Conservation (phyloP, 2,329 filamentous ascomycete genomes). For the Corinectria fuckeliana region DNA sequence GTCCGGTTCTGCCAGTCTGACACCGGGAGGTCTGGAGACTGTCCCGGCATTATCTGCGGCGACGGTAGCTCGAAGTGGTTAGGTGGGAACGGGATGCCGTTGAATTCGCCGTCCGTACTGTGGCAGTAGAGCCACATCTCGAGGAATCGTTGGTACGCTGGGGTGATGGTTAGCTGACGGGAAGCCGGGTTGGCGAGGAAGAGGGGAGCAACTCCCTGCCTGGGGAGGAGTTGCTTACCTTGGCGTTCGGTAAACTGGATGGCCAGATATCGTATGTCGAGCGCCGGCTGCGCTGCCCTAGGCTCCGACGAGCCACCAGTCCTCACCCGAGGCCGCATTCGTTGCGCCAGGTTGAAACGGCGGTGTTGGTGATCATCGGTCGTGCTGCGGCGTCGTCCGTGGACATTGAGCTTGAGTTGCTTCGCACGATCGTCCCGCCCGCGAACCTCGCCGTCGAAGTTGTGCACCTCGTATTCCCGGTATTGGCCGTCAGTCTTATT, state of each 20-base stretch:
- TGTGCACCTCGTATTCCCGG: conserved; percentile 55
- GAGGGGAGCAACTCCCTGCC: conserved; percentile 13
- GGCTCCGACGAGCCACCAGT: conserved; percentile 38
- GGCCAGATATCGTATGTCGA: conserved; percentile 56
- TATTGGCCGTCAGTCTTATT: conserved; percentile 54
- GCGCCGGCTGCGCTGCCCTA: conserved; percentile 30
- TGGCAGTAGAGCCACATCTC: conserved; percentile 55
- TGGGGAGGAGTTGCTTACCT: conserved; percentile 45
- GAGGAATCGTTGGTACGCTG: conserved; percentile 52
- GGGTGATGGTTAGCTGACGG: conserved; percentile 35
- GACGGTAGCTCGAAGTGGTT: conserved; percentile 56
- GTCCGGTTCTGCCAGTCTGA: conserved; percentile 35
- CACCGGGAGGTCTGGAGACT: conserved; percentile 35
- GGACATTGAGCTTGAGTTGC: conserved; percentile 51
- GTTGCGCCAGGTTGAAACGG: conserved; percentile 52
- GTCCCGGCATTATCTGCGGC: conserved; percentile 50
- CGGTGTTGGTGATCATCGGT: conserved; percentile 47
- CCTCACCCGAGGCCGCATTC: conserved; percentile 49
- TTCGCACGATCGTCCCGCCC: conserved; percentile 54
- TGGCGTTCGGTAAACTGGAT: conserved; percentile 57
- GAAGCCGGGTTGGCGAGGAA: conserved; percentile 15
- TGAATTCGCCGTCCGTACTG: conserved; percentile 53
- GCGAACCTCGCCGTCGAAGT: conserved; percentile 56
- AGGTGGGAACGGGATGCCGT: conserved; percentile 52
- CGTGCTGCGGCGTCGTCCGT: conserved; percentile 49